Conservation (phyloP, 164 flowering plant species). For the Tinospora cordifolia region DNA sequence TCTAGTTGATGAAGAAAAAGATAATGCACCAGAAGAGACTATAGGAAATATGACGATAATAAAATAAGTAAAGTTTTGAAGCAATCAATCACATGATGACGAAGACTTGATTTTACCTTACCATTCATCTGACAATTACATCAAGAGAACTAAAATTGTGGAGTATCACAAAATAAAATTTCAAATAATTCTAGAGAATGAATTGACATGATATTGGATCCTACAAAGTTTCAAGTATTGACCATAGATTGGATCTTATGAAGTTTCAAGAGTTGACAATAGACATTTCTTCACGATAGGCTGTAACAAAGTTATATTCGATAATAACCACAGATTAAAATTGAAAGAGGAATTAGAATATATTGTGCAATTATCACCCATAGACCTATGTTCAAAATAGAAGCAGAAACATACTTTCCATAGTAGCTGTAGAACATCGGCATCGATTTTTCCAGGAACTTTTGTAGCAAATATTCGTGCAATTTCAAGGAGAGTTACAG, state of each 20-base stretch:
- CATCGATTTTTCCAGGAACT: constrained; percentile 98
- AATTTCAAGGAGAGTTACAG: constrained; percentile 95
- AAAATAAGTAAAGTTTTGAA: background rate
- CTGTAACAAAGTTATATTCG: background rate
- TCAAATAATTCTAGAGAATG: too few relatives aligned
- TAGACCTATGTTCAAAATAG: background rate
- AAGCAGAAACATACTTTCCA: constrained; percentile 69
- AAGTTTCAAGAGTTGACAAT: background rate
- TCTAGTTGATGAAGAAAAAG: background rate
- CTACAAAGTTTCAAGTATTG: background rate
- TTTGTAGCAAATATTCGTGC: constrained; percentile 96
- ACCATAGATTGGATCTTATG: background rate
- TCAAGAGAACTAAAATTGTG: background rate
- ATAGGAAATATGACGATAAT: background rate
- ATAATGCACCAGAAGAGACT: too few relatives aligned
- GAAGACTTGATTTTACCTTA: background rate
- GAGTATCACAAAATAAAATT: background rate
- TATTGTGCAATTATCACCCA: background rate
- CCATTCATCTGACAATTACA: background rate
- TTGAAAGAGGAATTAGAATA: too few relatives aligned
- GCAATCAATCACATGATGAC: background rate
- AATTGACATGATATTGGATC: background rate
- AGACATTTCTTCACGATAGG: background rate
- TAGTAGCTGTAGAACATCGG: constrained; percentile 89
- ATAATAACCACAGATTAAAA: background rate